These are phyloP conservation scores for Stevia rebaudiana DNA, from an alignment of 140 eudicot species.

Conservation along the genomic window DNA sequence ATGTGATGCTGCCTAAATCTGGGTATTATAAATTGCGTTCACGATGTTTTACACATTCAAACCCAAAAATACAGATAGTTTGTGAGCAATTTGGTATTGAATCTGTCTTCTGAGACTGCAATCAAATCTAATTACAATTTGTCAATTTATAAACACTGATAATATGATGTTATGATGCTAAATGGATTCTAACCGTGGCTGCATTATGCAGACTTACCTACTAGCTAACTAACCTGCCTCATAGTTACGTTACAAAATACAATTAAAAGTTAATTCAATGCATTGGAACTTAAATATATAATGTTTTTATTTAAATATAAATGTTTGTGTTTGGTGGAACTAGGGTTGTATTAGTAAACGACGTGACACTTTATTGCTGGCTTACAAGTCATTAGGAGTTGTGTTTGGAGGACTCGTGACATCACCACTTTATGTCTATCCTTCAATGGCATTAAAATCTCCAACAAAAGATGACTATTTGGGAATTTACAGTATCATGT, in stretches of 20 bases:
- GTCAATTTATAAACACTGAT: too few relatives aligned
- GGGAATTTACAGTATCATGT: constrained; percentile 62
- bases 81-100: too few relatives aligned
- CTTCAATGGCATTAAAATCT: constrained; percentile 59
- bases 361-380: constrained; percentile 37
- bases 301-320: background rate
- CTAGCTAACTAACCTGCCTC: background rate
- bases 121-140: too few relatives aligned
- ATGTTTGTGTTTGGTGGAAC: constrained; percentile 9
- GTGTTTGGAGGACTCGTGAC: constrained; percentile 78
- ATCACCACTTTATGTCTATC: constrained; percentile 68
- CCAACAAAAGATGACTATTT: constrained; percentile 58
- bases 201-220: background rate
- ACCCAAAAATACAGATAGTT: too few relatives aligned
- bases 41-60: too few relatives aligned
- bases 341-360: constrained; percentile 29
- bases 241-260: too few relatives aligned
- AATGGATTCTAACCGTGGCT: background rate
- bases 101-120: too few relatives aligned
- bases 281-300: background rate
- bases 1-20: too few relatives aligned
- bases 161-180: too few relatives aligned
- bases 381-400: constrained; percentile 66
- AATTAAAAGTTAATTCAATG: background rate
- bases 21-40: too few relatives aligned